A percentile compares a stretch with the other conserved stretches of the same genome.
phyloP scores from a whole-genome alignment of 345 rosid species.

The Garcia nutans region DNA sequence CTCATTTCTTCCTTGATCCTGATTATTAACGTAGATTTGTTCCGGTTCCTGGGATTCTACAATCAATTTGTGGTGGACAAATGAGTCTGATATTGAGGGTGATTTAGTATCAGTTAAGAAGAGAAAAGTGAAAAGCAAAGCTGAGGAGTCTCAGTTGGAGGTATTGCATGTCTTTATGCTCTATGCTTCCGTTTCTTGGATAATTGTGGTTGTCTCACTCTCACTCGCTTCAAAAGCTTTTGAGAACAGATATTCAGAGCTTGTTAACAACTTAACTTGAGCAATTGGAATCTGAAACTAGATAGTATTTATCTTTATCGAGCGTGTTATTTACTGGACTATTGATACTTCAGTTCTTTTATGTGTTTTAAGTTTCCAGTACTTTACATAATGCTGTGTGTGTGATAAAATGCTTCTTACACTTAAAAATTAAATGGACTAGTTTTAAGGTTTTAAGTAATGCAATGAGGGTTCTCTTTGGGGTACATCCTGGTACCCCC shows the following conservation, averaged over 20 bases:
- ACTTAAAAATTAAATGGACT: background rate
- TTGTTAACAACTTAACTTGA: constrained; percentile 1
- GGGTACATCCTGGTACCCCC: background rate
- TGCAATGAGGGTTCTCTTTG: too few species aligned
- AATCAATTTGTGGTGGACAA: constrained; percentile 73
- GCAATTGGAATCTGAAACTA: background rate
- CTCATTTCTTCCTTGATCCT: constrained; percentile 14
- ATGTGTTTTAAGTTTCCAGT: background rate
- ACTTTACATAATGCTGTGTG: background rate
- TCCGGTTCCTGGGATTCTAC: constrained; percentile 97
- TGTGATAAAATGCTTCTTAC: background rate
- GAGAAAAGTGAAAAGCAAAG: constrained; percentile 70
- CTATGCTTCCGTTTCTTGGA: constrained; percentile 3
- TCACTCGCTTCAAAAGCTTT: background rate
- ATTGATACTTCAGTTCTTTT: background rate
- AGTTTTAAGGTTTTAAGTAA: background rate
- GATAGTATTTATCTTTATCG: too few species aligned
- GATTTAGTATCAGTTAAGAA: constrained; percentile 66
- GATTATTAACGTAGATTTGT: constrained; percentile 52
- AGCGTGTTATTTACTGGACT: background rate
- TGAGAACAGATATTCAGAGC: background rate
- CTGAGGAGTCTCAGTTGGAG: constrained; percentile 67
- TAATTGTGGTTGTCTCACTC: background rate
- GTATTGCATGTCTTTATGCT: constrained; percentile 35
- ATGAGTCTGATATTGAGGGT: constrained; percentile 49